A percentile compares a stretch with the other conserved stretches of the same genome.
Evolutionary conservation across 305 asterid genomes (phyloP).

Genomic region (Rubia occidens): DNA sequence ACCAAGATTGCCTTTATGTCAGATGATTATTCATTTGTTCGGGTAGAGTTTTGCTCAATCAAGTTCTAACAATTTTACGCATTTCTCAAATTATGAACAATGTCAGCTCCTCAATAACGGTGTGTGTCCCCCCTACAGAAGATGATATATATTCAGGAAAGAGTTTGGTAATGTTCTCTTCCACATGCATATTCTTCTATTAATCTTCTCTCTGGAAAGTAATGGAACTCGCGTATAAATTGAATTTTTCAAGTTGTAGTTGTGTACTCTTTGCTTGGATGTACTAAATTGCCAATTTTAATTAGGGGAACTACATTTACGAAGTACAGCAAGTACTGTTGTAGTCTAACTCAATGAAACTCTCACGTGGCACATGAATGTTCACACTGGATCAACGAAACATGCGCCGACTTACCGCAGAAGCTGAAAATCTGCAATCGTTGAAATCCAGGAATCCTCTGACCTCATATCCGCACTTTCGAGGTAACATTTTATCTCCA

Average conservation of each 20-base stretch:
- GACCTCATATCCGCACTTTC: constrained; percentile 63
- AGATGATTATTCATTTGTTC: constrained; percentile 27
- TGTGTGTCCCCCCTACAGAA: constrained; percentile 73
- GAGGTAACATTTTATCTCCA: constrained; percentile 31
- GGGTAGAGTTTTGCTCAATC: not conserved
- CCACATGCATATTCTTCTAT: constrained; percentile 9
- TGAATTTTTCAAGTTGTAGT: constrained; percentile 47
- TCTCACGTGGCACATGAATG: constrained; percentile 21
- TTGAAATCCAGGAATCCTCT: constrained; percentile 56
- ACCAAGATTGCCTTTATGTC: constrained; percentile 28
- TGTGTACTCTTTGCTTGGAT: constrained; percentile 69
- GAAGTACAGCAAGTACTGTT: constrained; percentile 16
- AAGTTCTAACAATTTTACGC: constrained; percentile 1
- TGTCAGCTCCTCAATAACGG: constrained; percentile 74
- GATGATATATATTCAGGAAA: constrained; percentile 46
- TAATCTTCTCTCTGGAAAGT: not conserved
- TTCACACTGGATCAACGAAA: constrained; percentile 18
- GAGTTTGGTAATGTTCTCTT: constrained; percentile 47
- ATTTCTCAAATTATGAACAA: constrained; percentile 29
- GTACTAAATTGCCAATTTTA: constrained; percentile 22
- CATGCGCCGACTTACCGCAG: constrained; percentile 21
- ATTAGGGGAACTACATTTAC: not conserved
- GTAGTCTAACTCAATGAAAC: constrained; percentile 19
- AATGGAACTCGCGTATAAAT: constrained; percentile 3
- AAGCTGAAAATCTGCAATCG: constrained; percentile 47